Conservation (phyloP, 202 grass and related monocot genomes). For the Thinopyrum obtusiflorum region DNA sequence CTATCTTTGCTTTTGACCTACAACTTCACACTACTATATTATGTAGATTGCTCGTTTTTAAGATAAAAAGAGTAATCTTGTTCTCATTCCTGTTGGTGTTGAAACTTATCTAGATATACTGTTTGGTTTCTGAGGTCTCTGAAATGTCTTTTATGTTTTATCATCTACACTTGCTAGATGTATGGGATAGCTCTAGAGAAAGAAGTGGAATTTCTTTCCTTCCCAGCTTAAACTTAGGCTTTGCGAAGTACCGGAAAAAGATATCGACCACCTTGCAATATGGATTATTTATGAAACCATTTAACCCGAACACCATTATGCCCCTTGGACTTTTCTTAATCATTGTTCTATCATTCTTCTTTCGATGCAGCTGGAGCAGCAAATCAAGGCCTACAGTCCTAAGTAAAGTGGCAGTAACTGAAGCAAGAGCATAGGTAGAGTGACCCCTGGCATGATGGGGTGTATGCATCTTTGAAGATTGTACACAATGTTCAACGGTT, state of each 20-base stretch:
- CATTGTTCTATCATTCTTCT: slow-evolving; percentile 14
- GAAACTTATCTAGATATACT: neutral
- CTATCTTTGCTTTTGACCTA: slow-evolving; percentile 11
- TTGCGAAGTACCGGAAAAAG: neutral
- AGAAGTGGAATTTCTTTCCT: neutral
- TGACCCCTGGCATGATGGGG: slow-evolving; percentile 27
- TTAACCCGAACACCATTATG: neutral
- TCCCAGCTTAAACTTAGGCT: neutral
- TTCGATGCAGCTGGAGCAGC: slow-evolving; percentile 66
- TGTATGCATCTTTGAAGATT: slow-evolving; percentile 35
- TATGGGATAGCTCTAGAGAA: neutral
- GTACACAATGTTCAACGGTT: slow-evolving; percentile 28
- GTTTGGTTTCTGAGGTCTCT: neutral
- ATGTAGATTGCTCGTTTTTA: neutral
- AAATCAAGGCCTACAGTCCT: slow-evolving; percentile 53
- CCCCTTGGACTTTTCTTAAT: neutral
- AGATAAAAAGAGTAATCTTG: neutral
- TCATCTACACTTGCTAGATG: neutral
- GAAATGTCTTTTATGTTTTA: neutral
- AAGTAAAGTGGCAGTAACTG: slow-evolving; percentile 40
- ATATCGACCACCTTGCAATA: neutral
- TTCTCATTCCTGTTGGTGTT: neutral
- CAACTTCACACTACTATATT: neutral
- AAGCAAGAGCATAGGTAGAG: slow-evolving; percentile 22
- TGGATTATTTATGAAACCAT: neutral